Percentiles rank a stretch among this genome's conserved stretches.
Evolutionary conservation across 2,329 filamentous ascomycete genomes (phyloP).

Genomic region (Metarhizium brunneum): DNA sequence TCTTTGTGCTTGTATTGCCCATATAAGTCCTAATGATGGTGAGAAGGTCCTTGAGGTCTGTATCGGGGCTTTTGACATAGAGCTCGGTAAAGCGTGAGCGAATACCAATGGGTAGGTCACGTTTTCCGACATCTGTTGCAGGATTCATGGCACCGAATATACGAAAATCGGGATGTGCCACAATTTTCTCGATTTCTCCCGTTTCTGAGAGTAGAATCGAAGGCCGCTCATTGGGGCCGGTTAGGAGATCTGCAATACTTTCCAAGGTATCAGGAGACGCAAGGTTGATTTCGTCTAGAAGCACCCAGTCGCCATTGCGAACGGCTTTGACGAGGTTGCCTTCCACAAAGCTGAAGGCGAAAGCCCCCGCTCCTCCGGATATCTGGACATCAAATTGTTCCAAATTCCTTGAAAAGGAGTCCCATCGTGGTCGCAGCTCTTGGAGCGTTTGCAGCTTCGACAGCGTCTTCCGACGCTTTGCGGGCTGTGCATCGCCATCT

Average conservation of each 20-base stretch:
- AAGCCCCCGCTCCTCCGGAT: slow-evolving; percentile 59
- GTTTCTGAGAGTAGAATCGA: slow-evolving; percentile 89
- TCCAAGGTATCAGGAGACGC: slow-evolving; percentile 92
- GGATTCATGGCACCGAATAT: slow-evolving; percentile 99
- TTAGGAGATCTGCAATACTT: slow-evolving; percentile 81
- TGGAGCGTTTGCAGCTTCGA: slow-evolving; percentile 57
- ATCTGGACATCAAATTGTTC: slow-evolving; percentile 75
- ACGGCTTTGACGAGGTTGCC: slow-evolving; percentile 95
- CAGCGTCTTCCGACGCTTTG: slow-evolving; percentile 59
- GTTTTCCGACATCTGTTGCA: slow-evolving; percentile 92
- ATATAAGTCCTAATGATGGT: slow-evolving; percentile 86
- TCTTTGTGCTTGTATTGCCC: slow-evolving; percentile 58
- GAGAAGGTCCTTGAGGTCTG: slow-evolving; percentile 74
- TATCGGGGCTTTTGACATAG: slow-evolving; percentile 86
- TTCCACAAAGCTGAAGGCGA: slow-evolving; percentile 93
- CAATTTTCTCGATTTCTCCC: slow-evolving; percentile 81
- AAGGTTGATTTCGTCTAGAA: slow-evolving; percentile 95
- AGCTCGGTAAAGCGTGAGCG: slow-evolving; percentile 91
- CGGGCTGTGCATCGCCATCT: slow-evolving; percentile 41
- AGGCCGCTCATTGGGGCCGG: slow-evolving; percentile 60
- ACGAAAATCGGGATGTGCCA: slow-evolving; percentile 84
- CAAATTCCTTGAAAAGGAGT: slow-evolving; percentile 64
- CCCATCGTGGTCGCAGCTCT: slow-evolving; percentile 61
- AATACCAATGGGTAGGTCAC: slow-evolving; percentile 81
- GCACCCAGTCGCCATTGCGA: slow-evolving; percentile 91